These are phyloP conservation scores for Macrolepiota albuminosa DNA, from an alignment of 768 basidiomycete genomes.

Conservation along the genomic window DNA sequence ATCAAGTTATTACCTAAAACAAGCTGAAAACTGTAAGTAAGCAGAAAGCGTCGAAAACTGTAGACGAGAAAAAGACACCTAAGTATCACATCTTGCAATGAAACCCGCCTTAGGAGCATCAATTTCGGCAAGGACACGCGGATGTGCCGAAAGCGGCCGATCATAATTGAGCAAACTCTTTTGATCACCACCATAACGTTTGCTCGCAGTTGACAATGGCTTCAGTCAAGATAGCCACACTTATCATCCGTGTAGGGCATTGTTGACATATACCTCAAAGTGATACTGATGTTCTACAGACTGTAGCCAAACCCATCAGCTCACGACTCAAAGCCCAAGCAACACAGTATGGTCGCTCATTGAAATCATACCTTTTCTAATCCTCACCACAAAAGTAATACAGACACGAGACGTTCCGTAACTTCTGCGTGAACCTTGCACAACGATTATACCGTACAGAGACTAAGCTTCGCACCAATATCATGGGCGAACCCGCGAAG, in stretches of 20 bases:
- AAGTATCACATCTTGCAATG: no score
- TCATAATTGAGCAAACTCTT: not conserved
- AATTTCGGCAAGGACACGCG: not conserved
- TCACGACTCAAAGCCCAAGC: slow-evolving; percentile 65
- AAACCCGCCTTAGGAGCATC: no score
- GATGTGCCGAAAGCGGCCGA: slow-evolving; percentile 1
- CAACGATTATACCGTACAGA: slow-evolving; percentile 76
- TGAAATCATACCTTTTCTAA: not conserved
- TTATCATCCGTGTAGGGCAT: slow-evolving; percentile 50
- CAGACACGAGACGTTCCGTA: slow-evolving; percentile 71
- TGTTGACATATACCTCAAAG: not conserved
- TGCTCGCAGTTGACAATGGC: slow-evolving; percentile 38
- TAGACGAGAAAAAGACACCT: no score
- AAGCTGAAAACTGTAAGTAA: no score
- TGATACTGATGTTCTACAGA: slow-evolving; percentile 35
- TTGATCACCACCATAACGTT: not conserved
- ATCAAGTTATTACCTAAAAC: no score
- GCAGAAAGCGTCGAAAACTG: no score
- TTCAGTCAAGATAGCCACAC: slow-evolving; percentile 66
- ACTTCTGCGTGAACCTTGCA: slow-evolving; percentile 66
- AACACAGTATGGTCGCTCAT: slow-evolving; percentile 46
- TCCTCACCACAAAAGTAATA: not conserved
- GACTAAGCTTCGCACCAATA: slow-evolving; percentile 63
- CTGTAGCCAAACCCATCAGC: slow-evolving; percentile 82
- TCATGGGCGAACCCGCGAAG: slow-evolving; percentile 73